phyloP scores from a whole-genome alignment of 371 early-diverging fungal genomes.

The Mucor irregularis region DNA sequence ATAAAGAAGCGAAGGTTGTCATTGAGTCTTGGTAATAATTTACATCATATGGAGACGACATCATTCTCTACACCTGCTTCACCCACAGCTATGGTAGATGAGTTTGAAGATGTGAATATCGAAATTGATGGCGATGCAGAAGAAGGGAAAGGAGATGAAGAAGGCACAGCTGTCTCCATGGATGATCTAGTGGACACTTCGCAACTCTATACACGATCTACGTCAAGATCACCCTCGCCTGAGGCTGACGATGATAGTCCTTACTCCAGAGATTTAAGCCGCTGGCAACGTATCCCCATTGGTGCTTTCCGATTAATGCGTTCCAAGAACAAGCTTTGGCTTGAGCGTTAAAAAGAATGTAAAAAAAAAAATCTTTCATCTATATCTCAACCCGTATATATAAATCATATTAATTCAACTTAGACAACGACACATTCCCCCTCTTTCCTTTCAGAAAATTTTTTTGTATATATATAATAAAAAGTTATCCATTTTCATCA shows the following conservation, averaged over 20 bases:
- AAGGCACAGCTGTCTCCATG: constrained; percentile 45
- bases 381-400: not conserved
- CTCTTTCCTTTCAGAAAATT: too few species aligned
- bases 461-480: too few species aligned
- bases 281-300: constrained; percentile 65
- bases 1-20: constrained; percentile 6
- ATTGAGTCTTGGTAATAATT: not conserved
- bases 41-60: not conserved
- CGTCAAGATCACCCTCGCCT: constrained; percentile 54
- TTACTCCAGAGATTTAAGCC: constrained; percentile 52
- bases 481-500: not conserved
- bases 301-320: constrained; percentile 58
- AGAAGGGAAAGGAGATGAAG: not conserved
- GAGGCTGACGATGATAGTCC: constrained; percentile 41
- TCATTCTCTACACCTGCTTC: constrained; percentile 17
- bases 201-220: constrained; percentile 41
- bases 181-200: constrained; percentile 64
- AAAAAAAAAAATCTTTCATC: not conserved
- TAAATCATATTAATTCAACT: not conserved
- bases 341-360: constrained; percentile 30
- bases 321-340: constrained; percentile 46
- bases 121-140: not conserved
- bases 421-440: too few species aligned
- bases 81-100: constrained; percentile 12
- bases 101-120: constrained; percentile 10